Conservation (phyloP, 768 basidiomycete species). For the Phlegmacium glaucopus region DNA sequence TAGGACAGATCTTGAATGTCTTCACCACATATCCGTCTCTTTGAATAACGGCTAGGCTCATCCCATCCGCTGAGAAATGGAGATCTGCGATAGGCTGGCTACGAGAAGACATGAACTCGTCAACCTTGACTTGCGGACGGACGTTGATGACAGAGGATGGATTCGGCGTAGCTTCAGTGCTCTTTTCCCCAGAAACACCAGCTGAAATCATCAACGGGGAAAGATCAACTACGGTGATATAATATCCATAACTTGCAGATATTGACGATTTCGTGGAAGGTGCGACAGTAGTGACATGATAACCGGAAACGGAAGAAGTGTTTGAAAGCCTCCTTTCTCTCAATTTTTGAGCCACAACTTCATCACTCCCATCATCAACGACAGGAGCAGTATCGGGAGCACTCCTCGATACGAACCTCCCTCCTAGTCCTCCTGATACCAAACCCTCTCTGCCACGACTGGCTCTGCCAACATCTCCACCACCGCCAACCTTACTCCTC, state of each 20-base stretch:
- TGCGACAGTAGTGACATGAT: constrained; percentile 13
- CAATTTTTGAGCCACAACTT: constrained; percentile 10
- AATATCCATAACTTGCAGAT: constrained; percentile 31
- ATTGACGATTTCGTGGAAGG: constrained; percentile 18
- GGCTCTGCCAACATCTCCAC: not conserved
- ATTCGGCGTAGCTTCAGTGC: no score
- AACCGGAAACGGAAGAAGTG: constrained; percentile 3
- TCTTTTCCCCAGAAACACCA: not conserved
- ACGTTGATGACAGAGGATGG: not conserved
- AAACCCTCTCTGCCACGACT: constrained; percentile 17
- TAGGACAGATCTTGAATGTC: constrained; percentile 40
- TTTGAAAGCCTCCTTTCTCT: constrained; percentile 23
- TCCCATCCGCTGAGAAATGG: constrained; percentile 52
- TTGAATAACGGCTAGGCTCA: constrained; percentile 44
- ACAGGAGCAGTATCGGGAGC: constrained; percentile 43
- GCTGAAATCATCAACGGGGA: constrained; percentile 16
- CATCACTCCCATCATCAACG: constrained; percentile 1
- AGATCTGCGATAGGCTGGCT: constrained; percentile 46
- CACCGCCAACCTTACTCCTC: constrained; percentile 30
- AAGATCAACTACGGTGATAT: constrained; percentile 59
- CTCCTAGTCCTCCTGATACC: constrained; percentile 16
- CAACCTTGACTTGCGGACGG: constrained; percentile 17
- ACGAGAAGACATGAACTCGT: constrained; percentile 47
- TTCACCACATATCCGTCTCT: constrained; percentile 53
- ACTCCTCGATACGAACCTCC: constrained; percentile 57